phyloP scores from a whole-genome alignment of 345 rosid species.

The Nephelium lappaceum region DNA sequence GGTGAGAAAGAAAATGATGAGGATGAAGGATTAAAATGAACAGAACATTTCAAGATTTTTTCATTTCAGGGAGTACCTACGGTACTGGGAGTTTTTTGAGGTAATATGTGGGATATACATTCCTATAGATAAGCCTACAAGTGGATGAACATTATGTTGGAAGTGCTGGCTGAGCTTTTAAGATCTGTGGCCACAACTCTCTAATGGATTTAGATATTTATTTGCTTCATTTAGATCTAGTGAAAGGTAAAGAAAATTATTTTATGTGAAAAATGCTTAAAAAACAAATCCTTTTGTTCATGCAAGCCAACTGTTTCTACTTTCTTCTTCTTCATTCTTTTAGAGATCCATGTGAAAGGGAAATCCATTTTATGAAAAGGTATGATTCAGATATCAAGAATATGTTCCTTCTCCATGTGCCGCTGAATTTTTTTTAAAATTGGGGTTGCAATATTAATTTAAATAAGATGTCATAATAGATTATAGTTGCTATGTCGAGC shows the following conservation, averaged over 20 bases:
- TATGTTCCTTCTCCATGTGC: background rate
- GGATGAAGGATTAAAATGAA: background rate
- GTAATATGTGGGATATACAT: background rate
- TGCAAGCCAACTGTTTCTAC: background rate
- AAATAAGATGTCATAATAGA: background rate
- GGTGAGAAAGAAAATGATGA: background rate
- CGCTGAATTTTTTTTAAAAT: slow-evolving; percentile 1
- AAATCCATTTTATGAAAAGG: slow-evolving; percentile 2
- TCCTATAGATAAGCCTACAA: background rate
- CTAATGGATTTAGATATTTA: background rate
- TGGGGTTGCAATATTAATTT: background rate
- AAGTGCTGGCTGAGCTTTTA: background rate
- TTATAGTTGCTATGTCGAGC: slow-evolving; percentile 4
- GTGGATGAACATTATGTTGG: background rate
- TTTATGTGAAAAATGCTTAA: background rate
- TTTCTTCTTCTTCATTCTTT: background rate
- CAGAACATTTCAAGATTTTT: no score
- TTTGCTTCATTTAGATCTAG: background rate
- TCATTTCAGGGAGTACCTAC: no score
- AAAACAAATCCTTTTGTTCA: background rate
- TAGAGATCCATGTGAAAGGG: background rate
- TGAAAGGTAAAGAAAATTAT: background rate
- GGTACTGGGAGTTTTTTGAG: background rate
- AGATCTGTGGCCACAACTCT: background rate
- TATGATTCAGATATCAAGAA: slow-evolving; percentile 6